These are phyloP conservation scores for Flaveria brownii DNA, from an alignment of 129 eudicot species.

Conservation along the genomic window DNA sequence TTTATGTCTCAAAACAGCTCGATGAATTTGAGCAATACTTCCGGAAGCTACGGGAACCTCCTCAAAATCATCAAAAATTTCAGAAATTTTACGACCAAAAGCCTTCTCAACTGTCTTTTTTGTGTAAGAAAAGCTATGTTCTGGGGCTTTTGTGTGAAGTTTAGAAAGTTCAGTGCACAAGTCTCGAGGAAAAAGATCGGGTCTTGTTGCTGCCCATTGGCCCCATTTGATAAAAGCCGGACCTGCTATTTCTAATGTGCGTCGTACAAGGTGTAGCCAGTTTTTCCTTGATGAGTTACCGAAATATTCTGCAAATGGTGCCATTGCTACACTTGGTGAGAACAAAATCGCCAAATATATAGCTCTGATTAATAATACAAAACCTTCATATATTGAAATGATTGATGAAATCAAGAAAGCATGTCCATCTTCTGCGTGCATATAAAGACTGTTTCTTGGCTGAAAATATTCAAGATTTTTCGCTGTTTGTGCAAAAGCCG, in stretches of 20 bases:
- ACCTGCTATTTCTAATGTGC: constrained; percentile 78
- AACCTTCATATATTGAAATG: constrained; percentile 49
- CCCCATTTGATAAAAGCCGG: constrained; percentile 99
- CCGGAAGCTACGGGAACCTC: constrained; percentile 92
- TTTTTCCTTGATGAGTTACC: constrained; percentile 59
- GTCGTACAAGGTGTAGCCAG: constrained; percentile 80
- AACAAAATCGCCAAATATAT: constrained; percentile 63
- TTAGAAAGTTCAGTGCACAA: constrained; percentile 79
- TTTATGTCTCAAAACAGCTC: constrained; percentile 62
- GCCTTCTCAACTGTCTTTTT: constrained; percentile 77
- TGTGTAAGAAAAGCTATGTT: constrained; percentile 82
- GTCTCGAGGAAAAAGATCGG: constrained; percentile 87
- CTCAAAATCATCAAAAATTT: constrained; percentile 85
- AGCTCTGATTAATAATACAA: constrained; percentile 65
- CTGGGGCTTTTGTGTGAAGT: constrained; percentile 89
- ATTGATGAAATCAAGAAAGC: constrained; percentile 50
- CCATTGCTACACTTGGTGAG: constrained; percentile 71
- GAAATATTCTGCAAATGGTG: constrained; percentile 81
- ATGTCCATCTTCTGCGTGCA: constrained; percentile 61
- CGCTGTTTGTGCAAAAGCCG: constrained; percentile 54
- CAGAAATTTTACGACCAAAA: constrained; percentile 81
- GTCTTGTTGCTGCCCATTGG: constrained; percentile 97
- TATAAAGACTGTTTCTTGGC: constrained; percentile 49
- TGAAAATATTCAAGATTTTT: constrained; percentile 44
- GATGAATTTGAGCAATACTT: constrained; percentile 92